These are phyloP conservation scores for Cutaneotrichosporon arboriforme DNA, from an alignment of 1,284 basidiomycete genomes.

Conservation along the genomic window DNA sequence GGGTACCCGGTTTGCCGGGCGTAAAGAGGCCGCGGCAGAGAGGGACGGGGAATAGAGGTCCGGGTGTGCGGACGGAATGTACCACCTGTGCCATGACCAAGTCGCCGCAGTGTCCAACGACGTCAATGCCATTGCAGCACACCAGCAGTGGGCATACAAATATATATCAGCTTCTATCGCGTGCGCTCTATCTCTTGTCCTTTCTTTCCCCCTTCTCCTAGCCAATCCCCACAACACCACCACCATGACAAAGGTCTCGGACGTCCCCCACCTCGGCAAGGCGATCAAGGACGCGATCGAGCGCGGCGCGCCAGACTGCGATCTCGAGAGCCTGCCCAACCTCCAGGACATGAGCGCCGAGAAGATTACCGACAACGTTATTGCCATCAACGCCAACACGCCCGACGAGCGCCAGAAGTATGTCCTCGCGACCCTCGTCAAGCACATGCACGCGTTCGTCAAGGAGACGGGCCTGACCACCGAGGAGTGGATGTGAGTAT, in stretches of 20 bases:
- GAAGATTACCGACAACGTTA: background rate
- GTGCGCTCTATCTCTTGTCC: too few relatives aligned
- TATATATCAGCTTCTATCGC: too few relatives aligned
- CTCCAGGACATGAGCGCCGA: constrained; percentile 49
- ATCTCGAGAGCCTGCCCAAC: constrained; percentile 51
- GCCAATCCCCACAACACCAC: background rate
- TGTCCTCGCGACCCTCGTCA: constrained; percentile 53
- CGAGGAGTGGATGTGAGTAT: constrained; percentile 69
- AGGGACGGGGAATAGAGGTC: too few relatives aligned
- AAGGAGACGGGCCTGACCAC: constrained; percentile 68
- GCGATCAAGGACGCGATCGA: constrained; percentile 18
- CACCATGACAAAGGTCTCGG: constrained; percentile 17
- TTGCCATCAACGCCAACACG: constrained; percentile 34
- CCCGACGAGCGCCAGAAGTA: constrained; percentile 53
- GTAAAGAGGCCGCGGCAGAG: too few relatives aligned
- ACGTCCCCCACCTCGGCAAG: constrained; percentile 22
- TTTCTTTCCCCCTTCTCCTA: background rate
- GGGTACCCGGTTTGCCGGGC: too few relatives aligned
- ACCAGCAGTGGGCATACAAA: too few relatives aligned
- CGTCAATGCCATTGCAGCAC: too few relatives aligned
- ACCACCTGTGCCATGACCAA: too few relatives aligned
- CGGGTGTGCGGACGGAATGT: too few relatives aligned
- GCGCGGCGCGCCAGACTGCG: constrained; percentile 20
- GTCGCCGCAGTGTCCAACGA: too few relatives aligned
- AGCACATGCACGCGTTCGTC: constrained; percentile 66